Conservation (phyloP, 768 basidiomycete species). For the Suillus decipiens region DNA sequence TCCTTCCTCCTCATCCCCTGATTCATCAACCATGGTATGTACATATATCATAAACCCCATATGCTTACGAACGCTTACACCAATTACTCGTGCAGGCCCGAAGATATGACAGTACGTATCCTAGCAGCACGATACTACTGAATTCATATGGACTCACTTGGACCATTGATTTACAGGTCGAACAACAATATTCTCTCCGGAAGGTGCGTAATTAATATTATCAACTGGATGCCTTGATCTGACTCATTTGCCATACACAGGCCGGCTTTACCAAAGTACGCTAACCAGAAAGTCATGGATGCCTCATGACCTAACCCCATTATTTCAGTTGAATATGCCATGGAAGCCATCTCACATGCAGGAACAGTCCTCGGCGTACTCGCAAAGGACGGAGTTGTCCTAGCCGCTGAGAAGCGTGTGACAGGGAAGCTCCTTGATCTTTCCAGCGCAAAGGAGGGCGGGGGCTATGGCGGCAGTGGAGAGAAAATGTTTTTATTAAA, state of each 20-base stretch:
- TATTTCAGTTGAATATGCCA: conserved; percentile 92
- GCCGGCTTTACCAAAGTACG: conserved; percentile 95
- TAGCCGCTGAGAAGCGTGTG: conserved; percentile 97
- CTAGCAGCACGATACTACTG: conserved; percentile 8
- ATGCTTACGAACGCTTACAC: neutral
- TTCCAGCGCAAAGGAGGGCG: conserved; percentile 76
- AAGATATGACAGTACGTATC: conserved; percentile 87
- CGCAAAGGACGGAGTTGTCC: conserved; percentile 87
- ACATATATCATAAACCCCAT: neutral
- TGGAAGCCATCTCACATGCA: conserved; percentile 98
- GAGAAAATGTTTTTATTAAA: conserved; percentile 98
- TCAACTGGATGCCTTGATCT: conserved; percentile 13
- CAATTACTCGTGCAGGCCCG: conserved; percentile 55
- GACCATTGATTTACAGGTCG: conserved; percentile 57
- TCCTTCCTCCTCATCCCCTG: conserved; percentile 13
- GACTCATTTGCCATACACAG: conserved; percentile 41
- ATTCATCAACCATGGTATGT: conserved; percentile 49
- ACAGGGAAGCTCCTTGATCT: conserved; percentile 97
- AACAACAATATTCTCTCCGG: conserved; percentile 99
- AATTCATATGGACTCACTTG: conserved; percentile 16
- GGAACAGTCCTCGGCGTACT: conserved; percentile 92
- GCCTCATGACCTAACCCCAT: conserved; percentile 9
- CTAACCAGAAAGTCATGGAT: conserved; percentile 6
- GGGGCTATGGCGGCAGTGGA: conserved; percentile 89
- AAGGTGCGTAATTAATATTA: conserved; percentile 56